These are phyloP conservation scores for Phellopilus nigrolimitatus DNA, from an alignment of 1,284 basidiomycete species.

Conservation along the genomic window DNA sequence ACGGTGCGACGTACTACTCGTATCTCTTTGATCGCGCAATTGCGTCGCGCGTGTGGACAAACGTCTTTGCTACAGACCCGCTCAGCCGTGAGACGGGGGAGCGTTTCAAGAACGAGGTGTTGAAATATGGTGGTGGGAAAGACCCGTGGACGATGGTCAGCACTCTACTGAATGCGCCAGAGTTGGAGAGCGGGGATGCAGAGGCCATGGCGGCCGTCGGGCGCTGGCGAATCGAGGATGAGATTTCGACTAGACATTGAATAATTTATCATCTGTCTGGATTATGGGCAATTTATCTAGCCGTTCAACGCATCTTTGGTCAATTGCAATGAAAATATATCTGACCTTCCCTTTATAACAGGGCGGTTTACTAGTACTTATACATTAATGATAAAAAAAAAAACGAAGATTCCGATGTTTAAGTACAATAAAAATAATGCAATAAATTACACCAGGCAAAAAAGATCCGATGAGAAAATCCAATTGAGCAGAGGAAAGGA, in stretches of 20 bases:
- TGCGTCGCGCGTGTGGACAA: conserved; percentile 83
- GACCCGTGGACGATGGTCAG: conserved; percentile 95
- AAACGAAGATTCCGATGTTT: too few relatives aligned
- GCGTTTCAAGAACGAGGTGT: conserved; percentile 70
- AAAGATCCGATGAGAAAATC: too few relatives aligned
- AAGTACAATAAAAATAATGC: too few relatives aligned
- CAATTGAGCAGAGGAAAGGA: too few relatives aligned
- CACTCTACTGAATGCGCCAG: conserved; percentile 61
- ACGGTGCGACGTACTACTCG: conserved; percentile 96
- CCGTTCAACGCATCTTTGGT: too few relatives aligned
- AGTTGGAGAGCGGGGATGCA: conserved; percentile 65
- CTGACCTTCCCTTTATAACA: too few relatives aligned
- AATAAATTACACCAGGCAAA: too few relatives aligned
- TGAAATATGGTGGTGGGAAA: conserved; percentile 83
- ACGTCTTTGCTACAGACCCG: conserved; percentile 67
- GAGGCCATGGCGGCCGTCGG: conserved; percentile 88
- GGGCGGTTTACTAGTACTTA: too few relatives aligned
- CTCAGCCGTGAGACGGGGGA: conserved; percentile 68
- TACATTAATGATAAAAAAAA: too few relatives aligned
- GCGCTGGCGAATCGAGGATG: conserved; percentile 77
- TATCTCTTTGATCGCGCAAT: conserved; percentile 96
- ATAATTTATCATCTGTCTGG: neutral
- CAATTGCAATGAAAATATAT: too few relatives aligned
- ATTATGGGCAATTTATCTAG: too few relatives aligned
- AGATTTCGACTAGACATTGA: conserved; percentile 33